Evolutionary conservation across 2,329 filamentous ascomycete species (phyloP).

Genomic region (Ustilaginoidea virens): DNA sequence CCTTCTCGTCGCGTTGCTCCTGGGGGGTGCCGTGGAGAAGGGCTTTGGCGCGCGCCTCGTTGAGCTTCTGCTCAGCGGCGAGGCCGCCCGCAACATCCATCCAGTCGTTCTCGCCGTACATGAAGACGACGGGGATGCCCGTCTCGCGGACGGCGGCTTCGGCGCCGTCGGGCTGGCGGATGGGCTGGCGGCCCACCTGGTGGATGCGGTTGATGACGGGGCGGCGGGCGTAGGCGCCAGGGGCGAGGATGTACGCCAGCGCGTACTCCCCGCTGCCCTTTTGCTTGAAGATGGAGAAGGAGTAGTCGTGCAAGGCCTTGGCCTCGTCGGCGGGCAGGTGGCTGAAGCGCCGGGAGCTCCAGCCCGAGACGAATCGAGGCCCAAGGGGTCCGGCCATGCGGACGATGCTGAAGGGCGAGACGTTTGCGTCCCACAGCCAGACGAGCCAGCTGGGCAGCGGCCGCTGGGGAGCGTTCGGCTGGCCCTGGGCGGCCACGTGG

Average conservation of each 20-base stretch:
- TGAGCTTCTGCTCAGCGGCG: constrained; percentile 65
- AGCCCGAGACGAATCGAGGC: constrained; percentile 82
- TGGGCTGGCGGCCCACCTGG: constrained; percentile 61
- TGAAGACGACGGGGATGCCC: constrained; percentile 72
- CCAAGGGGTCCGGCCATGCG: constrained; percentile 80
- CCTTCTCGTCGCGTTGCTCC: constrained; percentile 58
- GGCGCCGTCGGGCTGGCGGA: constrained; percentile 16
- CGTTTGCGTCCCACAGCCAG: constrained; percentile 93
- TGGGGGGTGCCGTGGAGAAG: constrained; percentile 48
- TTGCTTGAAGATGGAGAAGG: constrained; percentile 87
- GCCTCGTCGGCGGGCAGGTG: constrained; percentile 71
- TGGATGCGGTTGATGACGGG: constrained; percentile 81
- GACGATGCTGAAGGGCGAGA: constrained; percentile 85
- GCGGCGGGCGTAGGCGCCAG: constrained; percentile 78
- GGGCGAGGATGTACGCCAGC: constrained; percentile 75
- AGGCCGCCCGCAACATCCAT: constrained; percentile 87
- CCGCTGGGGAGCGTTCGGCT: constrained; percentile 21
- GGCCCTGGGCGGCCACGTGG: constrained; percentile 6
- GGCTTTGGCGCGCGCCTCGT: constrained; percentile 44
- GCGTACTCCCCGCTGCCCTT: constrained; percentile 89
- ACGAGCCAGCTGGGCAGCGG: constrained; percentile 73
- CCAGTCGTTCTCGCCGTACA: constrained; percentile 98
- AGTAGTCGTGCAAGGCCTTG: constrained; percentile 78
- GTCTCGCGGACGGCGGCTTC: constrained; percentile 27
- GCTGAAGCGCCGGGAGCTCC: constrained; percentile 85